Evolutionary conservation across 1,284 basidiomycete genomes (phyloP).

Genomic region (Neonothopanus nambi): DNA sequence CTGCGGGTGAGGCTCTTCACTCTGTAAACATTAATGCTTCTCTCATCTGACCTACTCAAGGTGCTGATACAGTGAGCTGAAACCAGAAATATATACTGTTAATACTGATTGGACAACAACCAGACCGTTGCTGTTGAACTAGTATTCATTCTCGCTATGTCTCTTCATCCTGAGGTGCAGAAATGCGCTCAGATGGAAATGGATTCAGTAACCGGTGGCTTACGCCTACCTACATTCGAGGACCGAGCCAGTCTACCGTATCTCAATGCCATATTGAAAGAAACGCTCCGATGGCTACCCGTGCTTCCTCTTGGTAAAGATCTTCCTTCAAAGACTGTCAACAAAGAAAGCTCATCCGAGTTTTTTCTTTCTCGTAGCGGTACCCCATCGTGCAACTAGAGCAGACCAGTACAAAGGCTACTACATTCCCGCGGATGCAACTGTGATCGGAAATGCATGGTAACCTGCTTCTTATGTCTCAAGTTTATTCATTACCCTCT

Average conservation of each 20-base stretch:
- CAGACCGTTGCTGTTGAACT: slow-evolving; percentile 3
- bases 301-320: slow-evolving; percentile 1
- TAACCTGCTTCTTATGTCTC: background rate
- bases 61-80: slow-evolving; percentile 13
- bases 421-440: slow-evolving; percentile 6
- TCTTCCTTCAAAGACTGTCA: background rate
- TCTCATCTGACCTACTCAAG: background rate
- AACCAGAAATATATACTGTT: background rate
- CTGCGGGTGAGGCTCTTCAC: slow-evolving; percentile 4
- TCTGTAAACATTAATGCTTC: background rate
- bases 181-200: background rate
- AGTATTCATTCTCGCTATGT: slow-evolving; percentile 3
- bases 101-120: background rate
- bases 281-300: background rate
- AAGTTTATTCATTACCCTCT: background rate
- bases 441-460: slow-evolving; percentile 13
- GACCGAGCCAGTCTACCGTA: background rate
- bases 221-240: slow-evolving; percentile 1
- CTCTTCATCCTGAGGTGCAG: background rate
- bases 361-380: background rate
- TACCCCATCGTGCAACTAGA: background rate
- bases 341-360: too few species aligned
- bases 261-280: background rate
- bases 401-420: slow-evolving; percentile 15
- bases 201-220: background rate